These are phyloP conservation scores for Gardenia jasminoides DNA, from an alignment of 257 asterid genomes.

Conservation along the genomic window DNA sequence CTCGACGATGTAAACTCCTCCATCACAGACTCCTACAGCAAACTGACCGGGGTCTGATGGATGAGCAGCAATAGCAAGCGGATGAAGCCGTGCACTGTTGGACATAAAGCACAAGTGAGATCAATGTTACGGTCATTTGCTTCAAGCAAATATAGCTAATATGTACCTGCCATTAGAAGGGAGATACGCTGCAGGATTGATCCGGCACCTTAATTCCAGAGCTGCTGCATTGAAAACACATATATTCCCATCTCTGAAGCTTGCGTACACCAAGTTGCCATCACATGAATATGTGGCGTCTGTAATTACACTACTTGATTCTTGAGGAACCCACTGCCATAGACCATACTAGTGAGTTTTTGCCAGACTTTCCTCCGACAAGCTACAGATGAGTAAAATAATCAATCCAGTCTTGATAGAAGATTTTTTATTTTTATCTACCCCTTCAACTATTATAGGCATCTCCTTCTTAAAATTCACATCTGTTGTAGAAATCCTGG, in stretches of 20 bases:
- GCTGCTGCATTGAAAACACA: slow-evolving; percentile 36
- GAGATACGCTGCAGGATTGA: slow-evolving; percentile 49
- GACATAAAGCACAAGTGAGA: neutral
- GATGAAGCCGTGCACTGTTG: slow-evolving; percentile 34
- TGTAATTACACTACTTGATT: slow-evolving; percentile 39
- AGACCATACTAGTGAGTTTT: slow-evolving; percentile 15
- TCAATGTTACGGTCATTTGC: neutral
- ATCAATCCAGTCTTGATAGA: neutral
- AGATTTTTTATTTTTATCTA: too few species aligned
- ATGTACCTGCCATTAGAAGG: slow-evolving; percentile 45
- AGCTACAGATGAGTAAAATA: neutral
- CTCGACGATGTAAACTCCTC: slow-evolving; percentile 63
- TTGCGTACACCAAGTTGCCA: slow-evolving; percentile 51
- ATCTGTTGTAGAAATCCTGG: too few species aligned
- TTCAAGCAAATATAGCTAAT: neutral
- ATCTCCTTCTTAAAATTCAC: neutral
- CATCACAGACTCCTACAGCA: slow-evolving; percentile 68
- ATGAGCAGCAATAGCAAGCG: neutral
- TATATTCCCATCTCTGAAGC: slow-evolving; percentile 51
- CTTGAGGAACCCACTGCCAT: slow-evolving; percentile 58
- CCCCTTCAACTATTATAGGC: too few species aligned
- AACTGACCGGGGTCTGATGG: slow-evolving; percentile 41
- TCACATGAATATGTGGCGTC: slow-evolving; percentile 72
- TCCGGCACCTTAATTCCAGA: slow-evolving; percentile 53
- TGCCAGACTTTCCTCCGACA: neutral